Evolutionary conservation across 1,139 yeast genomes (phyloP), one percentile per base, ranked within the genome.

Genomic region (Yamadazyma dushanensis): DNA sequence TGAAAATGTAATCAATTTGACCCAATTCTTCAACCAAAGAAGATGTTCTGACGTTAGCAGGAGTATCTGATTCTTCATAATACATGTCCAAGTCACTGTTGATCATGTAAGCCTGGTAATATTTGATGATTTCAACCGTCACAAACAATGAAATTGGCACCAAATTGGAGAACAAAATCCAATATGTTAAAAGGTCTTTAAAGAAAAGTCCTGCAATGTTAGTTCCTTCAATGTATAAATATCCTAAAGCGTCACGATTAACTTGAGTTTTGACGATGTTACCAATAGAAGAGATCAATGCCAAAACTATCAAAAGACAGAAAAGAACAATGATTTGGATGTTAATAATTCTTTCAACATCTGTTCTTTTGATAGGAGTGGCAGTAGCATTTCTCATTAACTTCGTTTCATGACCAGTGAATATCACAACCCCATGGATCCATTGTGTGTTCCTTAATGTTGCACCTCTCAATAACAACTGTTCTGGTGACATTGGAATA

Each of bases 321-420:
- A 94, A 92, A 42, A 94, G 67, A 2, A 92, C 96, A 45, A 92
- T 68, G 52, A 92, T 92, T 59, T 94, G 98, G 51, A 87, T 64
- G 57, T 94, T 94, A 47, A 94, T 90, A 61, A 90, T 87, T 59
- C 95, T 79, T 66, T 94, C 99, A 10, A 94, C 97, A 18, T 96
- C 96, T 1, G 98, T 94, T 53, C 95, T 76, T 57, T 94, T 94
- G 51, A 94, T 94, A 4, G 98, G 98, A 1, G 99, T 83, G 3
- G 98, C 97, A 2, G 97, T 90, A 10, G 99, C 98, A 64, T 94
- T 94, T 56, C 98, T 79, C 98, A 94, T 92, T 46, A 94, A 73
- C 55, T 94, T 94, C 0, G 99, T 92, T 63, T 94, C 98, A 58
- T 94, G 98, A 18, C 98, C 99, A 0, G 99, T 94, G 57, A 92